Evolutionary conservation across 495 filamentous ascomycete species (phyloP), one percentile per base, ranked within the genome.

Genomic region (Penicilliopsis zonata): DNA sequence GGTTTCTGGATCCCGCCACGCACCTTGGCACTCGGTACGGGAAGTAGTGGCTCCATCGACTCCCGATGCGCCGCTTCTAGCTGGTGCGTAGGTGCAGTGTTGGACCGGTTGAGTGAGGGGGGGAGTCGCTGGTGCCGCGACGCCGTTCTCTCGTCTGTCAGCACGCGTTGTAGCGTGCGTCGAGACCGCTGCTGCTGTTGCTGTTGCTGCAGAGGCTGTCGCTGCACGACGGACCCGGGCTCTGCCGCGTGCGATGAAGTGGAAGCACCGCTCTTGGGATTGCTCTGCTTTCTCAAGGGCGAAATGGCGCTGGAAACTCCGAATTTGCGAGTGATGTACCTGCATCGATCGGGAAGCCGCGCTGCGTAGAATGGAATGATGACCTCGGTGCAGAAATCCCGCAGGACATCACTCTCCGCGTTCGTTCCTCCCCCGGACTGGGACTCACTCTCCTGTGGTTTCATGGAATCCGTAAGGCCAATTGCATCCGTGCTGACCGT

Each of bases 311-410:
- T 61, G 2, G 80, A 79, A 0, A 84, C 86, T 9, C 87, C 86
- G 6, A 95, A 73, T 54, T 94, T 94, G 37, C 78, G 78, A 40
- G 80, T 88, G 38, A 98, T 74, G 22, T 67, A 61, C 30, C 74
- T 73, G 53, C 83, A 90, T 28, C 81, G 68, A 16, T 86, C 78
- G 4, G 87, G 88, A 7, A 94, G 61, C 14, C 87, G 78, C 9
- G 84, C 71, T 21, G 76, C 76, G 46, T 92, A 98, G 63, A 98
- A 96, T 28, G 90, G 88, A 23, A 92, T 59, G 44, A 98, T 78
- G 31, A 98, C 84, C 53, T 96, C 88, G 2, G 86, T 70, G 50
- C 86, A 96, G 45, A 95, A 98, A 48, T 86, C 69, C 30, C 65
- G 66, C 18, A 84, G 58, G 12, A 70, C 65, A 46, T 80, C 74